Evolutionary conservation across 2,329 filamentous ascomycete species (phyloP).

Genomic region (Talaromyces sp.): DNA sequence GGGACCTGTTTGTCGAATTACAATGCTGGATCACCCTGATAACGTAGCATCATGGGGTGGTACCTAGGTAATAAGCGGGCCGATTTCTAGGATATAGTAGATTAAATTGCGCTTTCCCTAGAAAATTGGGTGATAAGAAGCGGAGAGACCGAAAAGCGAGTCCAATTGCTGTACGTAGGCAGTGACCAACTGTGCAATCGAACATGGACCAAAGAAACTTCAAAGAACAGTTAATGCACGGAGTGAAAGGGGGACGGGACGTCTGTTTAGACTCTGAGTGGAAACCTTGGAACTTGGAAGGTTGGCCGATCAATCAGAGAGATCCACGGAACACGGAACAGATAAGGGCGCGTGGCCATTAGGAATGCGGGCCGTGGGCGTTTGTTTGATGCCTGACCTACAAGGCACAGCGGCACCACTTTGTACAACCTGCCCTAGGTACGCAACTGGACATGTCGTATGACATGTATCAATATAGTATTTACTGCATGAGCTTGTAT

Average conservation of each 20-base stretch:
- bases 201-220: neutral
- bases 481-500: too few species aligned
- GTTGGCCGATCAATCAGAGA: neutral
- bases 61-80: conserved; percentile 7
- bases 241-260: neutral
- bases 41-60: conserved; percentile 1
- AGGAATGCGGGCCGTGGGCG: neutral
- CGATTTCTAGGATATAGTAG: neutral
- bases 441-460: too few species aligned
- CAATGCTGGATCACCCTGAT: neutral
- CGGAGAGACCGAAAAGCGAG: neutral
- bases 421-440: too few species aligned
- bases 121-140: neutral
- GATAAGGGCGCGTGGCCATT: neutral
- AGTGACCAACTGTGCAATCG: neutral
- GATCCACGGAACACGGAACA: neutral
- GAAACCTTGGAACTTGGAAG: neutral
- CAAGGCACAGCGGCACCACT: too few species aligned
- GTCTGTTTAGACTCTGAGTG: neutral
- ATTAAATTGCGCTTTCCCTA: neutral
- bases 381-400: neutral
- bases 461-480: too few species aligned
- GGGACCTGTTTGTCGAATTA: neutral
- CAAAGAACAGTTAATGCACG: neutral
- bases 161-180: neutral